Conservation (phyloP, 176 grass and related monocot genomes). For the Aechmea fasciata region DNA sequence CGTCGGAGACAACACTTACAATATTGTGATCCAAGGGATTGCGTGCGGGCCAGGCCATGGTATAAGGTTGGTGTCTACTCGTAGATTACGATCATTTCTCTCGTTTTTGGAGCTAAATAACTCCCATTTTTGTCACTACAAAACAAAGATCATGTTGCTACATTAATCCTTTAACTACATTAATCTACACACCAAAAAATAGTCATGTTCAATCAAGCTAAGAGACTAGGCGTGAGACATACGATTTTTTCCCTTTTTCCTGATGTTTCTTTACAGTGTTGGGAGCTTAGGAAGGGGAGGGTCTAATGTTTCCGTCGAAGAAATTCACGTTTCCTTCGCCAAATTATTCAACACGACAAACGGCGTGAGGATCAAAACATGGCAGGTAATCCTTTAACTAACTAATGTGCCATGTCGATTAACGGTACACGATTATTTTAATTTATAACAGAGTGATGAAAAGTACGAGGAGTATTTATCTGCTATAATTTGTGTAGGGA, state of each 20-base stretch:
- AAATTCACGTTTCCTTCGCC: neutral
- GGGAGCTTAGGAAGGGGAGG: slow-evolving; percentile 20
- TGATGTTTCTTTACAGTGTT: slow-evolving; percentile 2
- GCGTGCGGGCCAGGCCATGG: slow-evolving; percentile 35
- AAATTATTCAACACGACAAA: slow-evolving; percentile 11
- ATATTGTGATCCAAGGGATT: slow-evolving; percentile 10
- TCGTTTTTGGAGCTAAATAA: too few relatives aligned
- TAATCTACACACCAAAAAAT: too few relatives aligned
- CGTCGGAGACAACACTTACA: slow-evolving; percentile 12
- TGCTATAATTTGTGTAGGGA: slow-evolving; percentile 15
- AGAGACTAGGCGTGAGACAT: too few relatives aligned
- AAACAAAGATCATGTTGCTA: too few relatives aligned
- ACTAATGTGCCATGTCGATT: neutral
- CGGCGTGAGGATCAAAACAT: slow-evolving; percentile 22
- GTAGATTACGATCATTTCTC: too few relatives aligned
- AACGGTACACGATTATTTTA: neutral
- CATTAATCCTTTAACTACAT: too few relatives aligned
- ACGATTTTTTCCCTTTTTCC: neutral
- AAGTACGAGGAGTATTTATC: neutral
- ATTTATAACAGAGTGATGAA: neutral
- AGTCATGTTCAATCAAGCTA: too few relatives aligned
- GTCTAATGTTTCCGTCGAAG: slow-evolving; percentile 12
- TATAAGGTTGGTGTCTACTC: slow-evolving; percentile 22
- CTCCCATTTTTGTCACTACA: too few relatives aligned
- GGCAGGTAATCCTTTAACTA: slow-evolving; percentile 4